phyloP scores from a whole-genome alignment of 1,284 basidiomycete genomes.

The Fomes fomentarius region DNA sequence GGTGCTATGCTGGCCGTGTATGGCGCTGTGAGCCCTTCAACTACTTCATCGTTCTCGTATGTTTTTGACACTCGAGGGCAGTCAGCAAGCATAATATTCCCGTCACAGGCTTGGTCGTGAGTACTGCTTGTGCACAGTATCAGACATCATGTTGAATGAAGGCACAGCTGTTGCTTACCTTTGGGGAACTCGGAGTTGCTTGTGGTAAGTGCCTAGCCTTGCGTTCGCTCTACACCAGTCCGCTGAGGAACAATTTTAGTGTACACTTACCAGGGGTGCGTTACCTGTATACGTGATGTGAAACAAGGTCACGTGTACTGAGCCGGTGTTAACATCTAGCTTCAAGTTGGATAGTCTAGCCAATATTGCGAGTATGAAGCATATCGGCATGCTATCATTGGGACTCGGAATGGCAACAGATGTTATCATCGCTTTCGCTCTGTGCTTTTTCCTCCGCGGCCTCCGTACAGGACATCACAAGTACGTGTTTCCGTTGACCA shows the following conservation, averaged over 20 bases:
- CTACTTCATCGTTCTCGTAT: not conserved
- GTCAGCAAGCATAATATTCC: slow-evolving; percentile 62
- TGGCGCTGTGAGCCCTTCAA: slow-evolving; percentile 60
- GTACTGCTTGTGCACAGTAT: slow-evolving; percentile 26
- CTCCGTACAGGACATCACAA: slow-evolving; percentile 50
- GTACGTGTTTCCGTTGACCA: slow-evolving; percentile 31
- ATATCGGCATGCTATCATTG: slow-evolving; percentile 46
- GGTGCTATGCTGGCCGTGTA: slow-evolving; percentile 65
- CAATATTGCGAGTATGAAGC: slow-evolving; percentile 33
- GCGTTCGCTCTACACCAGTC: not conserved
- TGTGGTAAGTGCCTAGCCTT: slow-evolving; percentile 13
- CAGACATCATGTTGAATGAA: not conserved
- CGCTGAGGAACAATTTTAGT: too few relatives aligned
- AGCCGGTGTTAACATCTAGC: slow-evolving; percentile 9
- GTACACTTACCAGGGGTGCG: slow-evolving; percentile 52
- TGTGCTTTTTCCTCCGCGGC: slow-evolving; percentile 55
- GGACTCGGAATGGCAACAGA: slow-evolving; percentile 50
- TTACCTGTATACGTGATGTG: not conserved
- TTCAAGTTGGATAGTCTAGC: slow-evolving; percentile 27
- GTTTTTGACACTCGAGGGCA: slow-evolving; percentile 26
- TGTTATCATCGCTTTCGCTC: slow-evolving; percentile 46
- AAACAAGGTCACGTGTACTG: too few relatives aligned
- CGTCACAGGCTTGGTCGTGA: slow-evolving; percentile 58
- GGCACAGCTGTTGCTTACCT: slow-evolving; percentile 45
- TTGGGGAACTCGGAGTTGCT: slow-evolving; percentile 41